Base-by-base conservation (phyloP, 106 monocot species). In the Apostasia ramifera region DNA sequence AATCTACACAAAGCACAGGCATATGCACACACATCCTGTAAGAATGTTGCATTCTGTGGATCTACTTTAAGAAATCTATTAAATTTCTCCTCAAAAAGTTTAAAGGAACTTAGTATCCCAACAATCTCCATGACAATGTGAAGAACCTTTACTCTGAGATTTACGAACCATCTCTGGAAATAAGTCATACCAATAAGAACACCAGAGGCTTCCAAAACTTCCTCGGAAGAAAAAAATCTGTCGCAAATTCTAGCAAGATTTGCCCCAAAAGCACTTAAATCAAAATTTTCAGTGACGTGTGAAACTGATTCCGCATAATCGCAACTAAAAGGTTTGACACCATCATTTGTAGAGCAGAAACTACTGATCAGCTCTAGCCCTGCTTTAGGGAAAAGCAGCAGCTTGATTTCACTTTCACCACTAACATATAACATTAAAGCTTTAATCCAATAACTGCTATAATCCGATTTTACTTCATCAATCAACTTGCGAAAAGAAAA, bases 151-250 rank as follows among this genome's bases (percentile, higher is more conserved):
- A 60, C 73, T 78, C 97, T 92, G 46, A 98, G 83, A 73, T 68
- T 77, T 40, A 98, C 47, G 61, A 92, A 92, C 92, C 92, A 98
- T 45, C 70, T 78, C 65, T 98, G 97, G 66, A 98, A 89, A 70
- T 78, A 83, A 40, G 76, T 83, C 39, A 75, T 39, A 65, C 60
- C 56, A 69, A 68, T 47, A 59, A 61, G 68, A 63, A 47, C 59
- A 57, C 73, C 62, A 40, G 60, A 56, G 66, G 72, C 63, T 66
- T 72, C 52, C 46, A 98, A 79, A 53, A 67, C 72, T 78, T 83
- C 69, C 77, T 74, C 73, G 40, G 87, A 79, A 65, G 85, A 84
- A 43, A 61, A 77, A 76, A 93, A 74, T 74, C 78, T 92, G 53
- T 67, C 68, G 66, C 74, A 75, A 71, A 85, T 69, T 53, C 58